Percentiles rank a stretch among this genome's conserved stretches.
Conservation (phyloP, 208 protist genomes). For the Acanthamoeba triangularis region DNA sequence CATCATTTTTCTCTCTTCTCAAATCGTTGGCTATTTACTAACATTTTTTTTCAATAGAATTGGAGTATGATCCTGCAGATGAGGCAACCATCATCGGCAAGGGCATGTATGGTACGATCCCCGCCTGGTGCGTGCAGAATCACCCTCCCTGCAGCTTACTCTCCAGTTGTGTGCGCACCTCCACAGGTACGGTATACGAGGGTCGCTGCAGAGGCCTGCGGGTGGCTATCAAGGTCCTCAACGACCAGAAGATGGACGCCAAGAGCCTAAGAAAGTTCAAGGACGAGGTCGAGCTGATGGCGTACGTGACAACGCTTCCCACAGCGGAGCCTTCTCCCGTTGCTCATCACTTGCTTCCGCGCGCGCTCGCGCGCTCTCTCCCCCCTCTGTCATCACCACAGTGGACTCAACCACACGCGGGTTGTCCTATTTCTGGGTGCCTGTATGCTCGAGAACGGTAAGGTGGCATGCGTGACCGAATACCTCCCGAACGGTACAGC, state of each 20-base stretch:
- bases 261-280: conserved; percentile 65
- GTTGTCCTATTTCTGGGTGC: conserved; percentile 50
- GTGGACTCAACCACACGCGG: conserved; percentile 54
- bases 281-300: conserved; percentile 69
- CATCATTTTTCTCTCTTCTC: too few relatives aligned
- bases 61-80: conserved; percentile 66
- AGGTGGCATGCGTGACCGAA: conserved; percentile 63
- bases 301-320: background rate
- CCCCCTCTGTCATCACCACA: background rate
- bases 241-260: conserved; percentile 68
- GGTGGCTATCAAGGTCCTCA: conserved; percentile 59
- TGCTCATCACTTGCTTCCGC: background rate
- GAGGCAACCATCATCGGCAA: conserved; percentile 57
- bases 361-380: too few relatives aligned
- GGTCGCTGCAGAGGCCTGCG: conserved; percentile 51
- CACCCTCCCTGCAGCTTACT: background rate
- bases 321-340: background rate
- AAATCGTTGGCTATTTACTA: too few relatives aligned
- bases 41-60: background rate
- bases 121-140: background rate
- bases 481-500: conserved; percentile 44
- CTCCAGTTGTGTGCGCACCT: background rate
- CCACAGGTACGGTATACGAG: conserved; percentile 45
- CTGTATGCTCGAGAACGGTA: conserved; percentile 53
- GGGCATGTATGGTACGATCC: conserved; percentile 66